Conservation (phyloP, 176 grass and related monocot genomes). For the Chloris gayana region DNA sequence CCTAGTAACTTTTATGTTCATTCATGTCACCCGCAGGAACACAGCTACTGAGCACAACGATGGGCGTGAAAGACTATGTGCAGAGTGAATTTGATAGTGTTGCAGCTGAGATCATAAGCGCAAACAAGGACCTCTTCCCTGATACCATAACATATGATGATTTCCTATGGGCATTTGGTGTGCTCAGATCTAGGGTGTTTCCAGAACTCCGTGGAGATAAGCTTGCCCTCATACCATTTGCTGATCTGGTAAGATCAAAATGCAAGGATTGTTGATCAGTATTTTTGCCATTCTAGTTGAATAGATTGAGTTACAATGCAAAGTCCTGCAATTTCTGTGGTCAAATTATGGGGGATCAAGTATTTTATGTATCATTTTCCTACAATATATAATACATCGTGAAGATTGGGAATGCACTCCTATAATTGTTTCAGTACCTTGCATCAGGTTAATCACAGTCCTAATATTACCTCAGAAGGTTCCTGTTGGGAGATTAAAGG, state of each 20-base stretch:
- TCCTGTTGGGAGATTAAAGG: slow-evolving; percentile 89
- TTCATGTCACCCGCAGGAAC: slow-evolving; percentile 60
- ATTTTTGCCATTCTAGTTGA: not conserved
- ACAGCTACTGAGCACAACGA: slow-evolving; percentile 84
- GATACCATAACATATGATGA: slow-evolving; percentile 63
- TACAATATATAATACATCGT: not conserved
- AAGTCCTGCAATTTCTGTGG: not conserved
- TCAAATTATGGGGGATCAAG: slow-evolving; percentile 7
- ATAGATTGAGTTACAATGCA: not conserved
- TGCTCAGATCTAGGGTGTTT: slow-evolving; percentile 92
- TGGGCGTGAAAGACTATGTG: slow-evolving; percentile 85
- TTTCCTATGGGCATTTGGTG: slow-evolving; percentile 92
- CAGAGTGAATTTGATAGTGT: slow-evolving; percentile 74
- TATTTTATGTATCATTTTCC: not conserved
- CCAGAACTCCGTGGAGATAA: slow-evolving; percentile 65
- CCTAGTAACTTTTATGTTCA: not conserved
- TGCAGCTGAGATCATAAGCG: slow-evolving; percentile 63
- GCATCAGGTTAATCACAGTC: slow-evolving; percentile 80
- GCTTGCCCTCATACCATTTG: slow-evolving; percentile 89
- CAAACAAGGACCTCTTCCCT: slow-evolving; percentile 73
- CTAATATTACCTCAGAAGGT: slow-evolving; percentile 63
- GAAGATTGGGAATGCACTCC: slow-evolving; percentile 10
- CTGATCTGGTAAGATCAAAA: slow-evolving; percentile 75
- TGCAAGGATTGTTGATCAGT: not conserved
- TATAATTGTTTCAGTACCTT: slow-evolving; percentile 36